Evolutionary conservation across 2,329 filamentous ascomycete genomes (phyloP).

Genomic region (Mollisia scopiformis): DNA sequence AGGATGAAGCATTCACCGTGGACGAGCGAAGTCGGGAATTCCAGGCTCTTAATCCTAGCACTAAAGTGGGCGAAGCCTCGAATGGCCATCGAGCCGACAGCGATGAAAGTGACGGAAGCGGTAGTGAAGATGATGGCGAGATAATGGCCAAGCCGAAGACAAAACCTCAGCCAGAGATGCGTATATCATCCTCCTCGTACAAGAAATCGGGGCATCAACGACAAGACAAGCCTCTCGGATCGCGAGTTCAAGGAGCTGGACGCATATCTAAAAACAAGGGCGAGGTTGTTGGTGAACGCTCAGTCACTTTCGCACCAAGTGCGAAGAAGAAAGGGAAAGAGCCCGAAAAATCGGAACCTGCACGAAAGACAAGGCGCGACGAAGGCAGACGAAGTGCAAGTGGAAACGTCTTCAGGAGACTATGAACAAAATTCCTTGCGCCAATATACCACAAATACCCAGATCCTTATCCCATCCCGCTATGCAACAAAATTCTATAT

Average conservation of each 20-base stretch:
- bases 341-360: conserved; percentile 38
- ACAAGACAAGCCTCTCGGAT: conserved; percentile 58
- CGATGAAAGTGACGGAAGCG: conserved; percentile 38
- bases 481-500: conserved; percentile 9
- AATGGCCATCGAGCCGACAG: conserved; percentile 42
- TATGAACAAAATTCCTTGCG: conserved; percentile 9
- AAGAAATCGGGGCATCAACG: conserved; percentile 58
- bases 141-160: conserved; percentile 34
- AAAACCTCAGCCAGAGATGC: conserved; percentile 53
- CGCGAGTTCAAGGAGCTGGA: conserved; percentile 53
- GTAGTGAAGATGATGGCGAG: conserved; percentile 47
- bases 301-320: conserved; percentile 75
- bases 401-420: conserved; percentile 68
- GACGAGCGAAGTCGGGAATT: conserved; percentile 91
- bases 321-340: conserved; percentile 52
- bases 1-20: conserved; percentile 90
- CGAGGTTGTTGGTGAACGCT: conserved; percentile 63
- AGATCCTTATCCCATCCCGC: conserved; percentile 2
- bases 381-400: conserved; percentile 70
- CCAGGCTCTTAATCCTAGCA: conserved; percentile 86
- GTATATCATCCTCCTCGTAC: conserved; percentile 70
- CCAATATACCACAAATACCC: conserved; percentile 5
- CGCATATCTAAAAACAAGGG: conserved; percentile 49
- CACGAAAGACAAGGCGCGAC: conserved; percentile 33
- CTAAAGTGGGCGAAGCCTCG: conserved; percentile 46